phyloP scores from a whole-genome alignment of 2,329 filamentous ascomycete species.

The Fusarium sp. region DNA sequence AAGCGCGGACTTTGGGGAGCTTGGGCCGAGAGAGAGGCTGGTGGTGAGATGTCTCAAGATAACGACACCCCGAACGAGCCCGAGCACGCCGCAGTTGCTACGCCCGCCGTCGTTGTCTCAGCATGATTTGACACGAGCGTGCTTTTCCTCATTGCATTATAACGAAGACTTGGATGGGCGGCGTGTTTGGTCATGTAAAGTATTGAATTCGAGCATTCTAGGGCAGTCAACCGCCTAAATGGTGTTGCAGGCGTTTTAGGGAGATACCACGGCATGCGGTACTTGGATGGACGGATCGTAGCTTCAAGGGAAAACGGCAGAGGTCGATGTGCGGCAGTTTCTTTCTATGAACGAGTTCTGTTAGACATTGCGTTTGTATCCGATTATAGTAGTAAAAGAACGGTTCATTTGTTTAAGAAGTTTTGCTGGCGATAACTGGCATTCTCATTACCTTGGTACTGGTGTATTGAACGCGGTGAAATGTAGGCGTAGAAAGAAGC shows the following conservation, averaged over 20 bases:
- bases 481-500: constrained; percentile 6
- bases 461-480: neutral
- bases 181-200: constrained; percentile 48
- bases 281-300: constrained; percentile 36
- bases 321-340: constrained; percentile 20
- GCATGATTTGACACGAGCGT: constrained; percentile 44
- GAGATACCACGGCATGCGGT: constrained; percentile 53
- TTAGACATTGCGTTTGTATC: constrained; percentile 23
- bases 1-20: constrained; percentile 97
- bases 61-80: constrained; percentile 53
- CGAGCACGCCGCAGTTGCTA: constrained; percentile 48
- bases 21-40: constrained; percentile 86
- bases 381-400: constrained; percentile 22
- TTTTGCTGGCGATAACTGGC: too few relatives aligned
- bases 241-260: constrained; percentile 54
- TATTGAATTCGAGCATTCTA: constrained; percentile 51
- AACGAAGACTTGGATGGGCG: constrained; percentile 40
- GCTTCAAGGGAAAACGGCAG: constrained; percentile 42
- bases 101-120: constrained; percentile 52
- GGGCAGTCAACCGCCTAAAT: constrained; percentile 45
- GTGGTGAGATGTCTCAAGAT: constrained; percentile 68
- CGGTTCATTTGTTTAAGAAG: neutral
- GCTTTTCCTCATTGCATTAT: constrained; percentile 34
- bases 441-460: neutral
- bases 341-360: constrained; percentile 30